A percentile compares a stretch with the other conserved stretches of the same genome.
These are phyloP conservation scores for Mimosa pudica DNA, from an alignment of 306 rosid species.

Conservation along the genomic window DNA sequence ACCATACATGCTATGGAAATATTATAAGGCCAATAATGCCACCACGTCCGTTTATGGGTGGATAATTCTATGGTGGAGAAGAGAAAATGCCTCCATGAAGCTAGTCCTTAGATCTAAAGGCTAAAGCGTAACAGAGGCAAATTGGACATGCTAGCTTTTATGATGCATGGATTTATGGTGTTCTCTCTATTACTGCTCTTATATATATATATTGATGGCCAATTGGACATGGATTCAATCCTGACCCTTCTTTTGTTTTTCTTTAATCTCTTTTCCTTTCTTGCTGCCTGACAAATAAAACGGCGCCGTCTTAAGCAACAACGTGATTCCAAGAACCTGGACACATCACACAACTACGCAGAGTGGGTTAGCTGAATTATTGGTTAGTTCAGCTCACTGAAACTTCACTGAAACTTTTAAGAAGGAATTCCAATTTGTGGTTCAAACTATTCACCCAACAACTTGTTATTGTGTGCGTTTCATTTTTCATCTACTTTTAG, in stretches of 20 bases:
- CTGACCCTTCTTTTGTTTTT: background rate
- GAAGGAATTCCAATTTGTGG: background rate
- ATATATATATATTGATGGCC: background rate
- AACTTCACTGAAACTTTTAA: no score
- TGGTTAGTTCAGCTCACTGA: background rate
- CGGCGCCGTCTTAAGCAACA: background rate
- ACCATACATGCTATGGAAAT: no score
- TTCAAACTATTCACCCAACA: background rate
- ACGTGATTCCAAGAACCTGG: slow-evolving; percentile 24
- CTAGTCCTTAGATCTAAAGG: background rate
- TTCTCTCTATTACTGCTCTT: background rate
- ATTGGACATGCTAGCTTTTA: background rate
- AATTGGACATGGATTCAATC: background rate
- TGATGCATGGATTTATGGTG: background rate
- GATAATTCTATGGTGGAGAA: background rate
- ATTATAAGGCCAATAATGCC: no score
- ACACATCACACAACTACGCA: slow-evolving; percentile 7
- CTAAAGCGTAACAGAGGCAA: background rate
- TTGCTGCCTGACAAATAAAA: background rate
- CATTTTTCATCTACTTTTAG: no score
- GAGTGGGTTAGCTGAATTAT: background rate
- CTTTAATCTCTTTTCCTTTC: background rate
- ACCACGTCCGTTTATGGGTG: no score
- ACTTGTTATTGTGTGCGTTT: background rate
- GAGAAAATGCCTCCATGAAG: background rate